Evolutionary conservation across 78 protist species (phyloP).

Genomic region (Creolimax fragrantissima): DNA sequence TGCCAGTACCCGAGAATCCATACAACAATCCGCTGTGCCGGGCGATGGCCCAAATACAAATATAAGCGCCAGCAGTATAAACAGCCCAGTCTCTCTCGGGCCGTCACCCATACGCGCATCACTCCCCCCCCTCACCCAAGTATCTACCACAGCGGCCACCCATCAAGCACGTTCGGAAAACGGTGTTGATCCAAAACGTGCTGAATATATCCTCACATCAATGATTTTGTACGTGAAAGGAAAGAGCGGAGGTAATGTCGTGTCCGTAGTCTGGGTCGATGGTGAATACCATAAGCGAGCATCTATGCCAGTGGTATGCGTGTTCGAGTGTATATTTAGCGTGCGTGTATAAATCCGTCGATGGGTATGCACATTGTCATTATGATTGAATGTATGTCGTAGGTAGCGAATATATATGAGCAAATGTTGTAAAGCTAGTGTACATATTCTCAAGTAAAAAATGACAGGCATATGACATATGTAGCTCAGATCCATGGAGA

Average conservation of each 20-base stretch:
- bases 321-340: too few species aligned
- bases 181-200: neutral
- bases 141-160: neutral
- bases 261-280: neutral
- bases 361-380: too few species aligned
- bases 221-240: neutral
- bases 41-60: neutral
- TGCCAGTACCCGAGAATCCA: neutral
- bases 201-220: neutral
- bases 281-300: neutral
- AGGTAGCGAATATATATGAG: too few species aligned
- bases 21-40: neutral
- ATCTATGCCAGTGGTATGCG: neutral
- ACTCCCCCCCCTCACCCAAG: too few species aligned
- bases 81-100: too few species aligned
- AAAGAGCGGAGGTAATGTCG: neutral
- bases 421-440: too few species aligned
- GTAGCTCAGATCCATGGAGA: too few species aligned
- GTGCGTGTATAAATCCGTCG: too few species aligned
- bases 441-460: too few species aligned
- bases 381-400: too few species aligned
- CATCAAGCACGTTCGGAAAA: neutral
- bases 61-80: neutral
- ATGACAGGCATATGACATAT: too few species aligned
- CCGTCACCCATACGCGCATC: too few species aligned